These are phyloP conservation scores for Chlorella ohadii DNA, from an alignment of 139 green algal genomes.

Conservation along the genomic window DNA sequence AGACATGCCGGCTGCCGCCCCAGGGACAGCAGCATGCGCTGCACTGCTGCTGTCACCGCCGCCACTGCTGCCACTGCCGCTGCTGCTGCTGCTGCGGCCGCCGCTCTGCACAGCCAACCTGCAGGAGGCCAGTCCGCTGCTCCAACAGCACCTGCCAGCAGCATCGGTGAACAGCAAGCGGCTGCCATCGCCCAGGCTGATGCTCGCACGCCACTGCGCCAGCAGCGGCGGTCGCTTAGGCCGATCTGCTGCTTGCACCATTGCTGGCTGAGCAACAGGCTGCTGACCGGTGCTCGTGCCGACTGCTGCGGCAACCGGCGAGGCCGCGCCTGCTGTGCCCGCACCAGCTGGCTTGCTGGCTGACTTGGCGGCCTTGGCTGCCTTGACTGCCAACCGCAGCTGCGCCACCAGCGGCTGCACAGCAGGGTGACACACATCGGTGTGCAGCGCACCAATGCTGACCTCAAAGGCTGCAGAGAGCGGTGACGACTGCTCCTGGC, in stretches of 20 bases:
- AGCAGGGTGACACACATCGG: neutral
- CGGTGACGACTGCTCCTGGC: neutral
- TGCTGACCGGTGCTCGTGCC: too few species aligned
- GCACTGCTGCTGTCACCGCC: neutral
- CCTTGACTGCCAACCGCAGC: neutral
- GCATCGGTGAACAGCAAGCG: conserved; percentile 40
- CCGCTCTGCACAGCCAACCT: conserved; percentile 17
- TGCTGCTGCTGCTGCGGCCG: neutral
- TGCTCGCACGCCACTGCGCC: conserved; percentile 2
- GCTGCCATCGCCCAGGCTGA: conserved; percentile 44
- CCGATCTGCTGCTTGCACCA: neutral
- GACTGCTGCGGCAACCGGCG: too few species aligned
- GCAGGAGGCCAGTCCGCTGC: conserved; percentile 29
- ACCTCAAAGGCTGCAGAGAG: neutral
- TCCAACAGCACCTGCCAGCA: conserved; percentile 21
- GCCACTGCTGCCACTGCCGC: too few species aligned
- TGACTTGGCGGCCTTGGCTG: too few species aligned
- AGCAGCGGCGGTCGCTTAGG: neutral
- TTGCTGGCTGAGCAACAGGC: neutral
- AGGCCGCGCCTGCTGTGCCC: too few species aligned
- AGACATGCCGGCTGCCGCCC: neutral
- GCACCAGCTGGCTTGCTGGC: neutral
- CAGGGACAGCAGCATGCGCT: too few species aligned
- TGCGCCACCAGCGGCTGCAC: conserved; percentile 8
- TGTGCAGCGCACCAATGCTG: conserved; percentile 3